Base-by-base conservation (phyloP, 441 rosid species). In the Syzygium malaccense region DNA sequence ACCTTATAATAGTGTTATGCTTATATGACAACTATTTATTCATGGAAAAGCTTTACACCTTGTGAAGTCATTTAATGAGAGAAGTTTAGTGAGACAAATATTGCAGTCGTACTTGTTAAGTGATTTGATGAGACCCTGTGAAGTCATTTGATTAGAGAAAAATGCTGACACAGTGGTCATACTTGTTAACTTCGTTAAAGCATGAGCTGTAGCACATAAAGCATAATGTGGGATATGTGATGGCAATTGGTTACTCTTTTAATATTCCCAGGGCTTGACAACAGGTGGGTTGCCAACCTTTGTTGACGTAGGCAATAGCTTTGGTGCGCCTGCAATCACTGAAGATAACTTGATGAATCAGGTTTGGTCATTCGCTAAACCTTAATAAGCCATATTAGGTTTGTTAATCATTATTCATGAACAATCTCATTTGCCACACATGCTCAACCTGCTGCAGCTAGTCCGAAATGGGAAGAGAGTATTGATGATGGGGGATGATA, bases 261-360 rank as follows among this genome's bases (percentile, higher is more conserved):
- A 53, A 89, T 88, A 85, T 49, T 83, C 86, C 55, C 91, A 98
- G 99, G 99, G 99, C 48, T 93, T 98, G 91, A 96, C 99, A 64
- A 98, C 99, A 20, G 99, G 99, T 91, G 99, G 99, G 80, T 93
- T 98, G 90, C 99, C 99, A 62, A 97, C 99, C 85, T 98, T 98
- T 93, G 93, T 97, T 11, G 99, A 98, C 91, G 96, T 98, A 87
- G 99, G 99, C 57, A 96, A 97, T 88, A 97, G 98, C 93, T 96
- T 98, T 88, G 99, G 99, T 87, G 98, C 99, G 51, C 99, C 99
- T 84, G 99, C 98, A 64, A 97, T 98, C 88, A 90, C 94, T 92
- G 99, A 98, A 91, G 99, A 98, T 91, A 98, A 96, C 89, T 94
- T 98, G 89, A 93, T 97, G 32, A 93, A 93, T 88, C 98, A 96